phyloP scores from a whole-genome alignment of 108 stramenopile species.

The Skeletonema menzelii region DNA sequence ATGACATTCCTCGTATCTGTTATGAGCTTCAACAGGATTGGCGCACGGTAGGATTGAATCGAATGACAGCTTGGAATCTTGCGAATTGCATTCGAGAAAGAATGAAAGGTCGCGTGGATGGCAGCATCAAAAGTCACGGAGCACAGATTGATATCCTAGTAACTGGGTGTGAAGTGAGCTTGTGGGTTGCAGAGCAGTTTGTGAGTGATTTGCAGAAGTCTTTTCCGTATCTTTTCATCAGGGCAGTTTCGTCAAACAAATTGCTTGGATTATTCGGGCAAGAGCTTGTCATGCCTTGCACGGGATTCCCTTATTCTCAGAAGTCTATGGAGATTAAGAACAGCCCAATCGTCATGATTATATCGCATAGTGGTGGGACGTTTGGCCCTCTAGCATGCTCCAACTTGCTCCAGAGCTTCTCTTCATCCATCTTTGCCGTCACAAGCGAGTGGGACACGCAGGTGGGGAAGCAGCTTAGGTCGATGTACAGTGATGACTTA shows the following conservation, averaged over 20 bases:
- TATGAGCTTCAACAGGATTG: slow-evolving; percentile 46
- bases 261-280: slow-evolving; percentile 59
- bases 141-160: slow-evolving; percentile 52
- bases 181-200: slow-evolving; percentile 73
- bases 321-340: slow-evolving; percentile 45
- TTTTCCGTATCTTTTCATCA: slow-evolving; percentile 56
- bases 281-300: slow-evolving; percentile 47
- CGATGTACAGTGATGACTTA: slow-evolving; percentile 50
- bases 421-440: slow-evolving; percentile 49
- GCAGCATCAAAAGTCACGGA: slow-evolving; percentile 28
- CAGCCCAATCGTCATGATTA: slow-evolving; percentile 54
- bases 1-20: slow-evolving; percentile 45
- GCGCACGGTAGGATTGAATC: slow-evolving; percentile 39
- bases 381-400: slow-evolving; percentile 49
- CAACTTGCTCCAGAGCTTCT: slow-evolving; percentile 49
- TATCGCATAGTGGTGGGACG: slow-evolving; percentile 47
- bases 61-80: slow-evolving; percentile 58
- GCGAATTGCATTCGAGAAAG: slow-evolving; percentile 42
- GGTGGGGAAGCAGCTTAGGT: slow-evolving; percentile 50
- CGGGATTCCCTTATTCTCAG: slow-evolving; percentile 42
- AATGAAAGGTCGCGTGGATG: slow-evolving; percentile 42
- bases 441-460: slow-evolving; percentile 55
- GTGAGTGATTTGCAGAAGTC: slow-evolving; percentile 51
- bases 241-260: slow-evolving; percentile 54
- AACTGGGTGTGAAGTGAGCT: slow-evolving; percentile 58